A percentile compares a stretch with the other conserved stretches of the same genome.
These are phyloP conservation scores for Arabidopsis thaliana DNA, from an alignment of 345 rosid species.

Conservation along the genomic window DNA sequence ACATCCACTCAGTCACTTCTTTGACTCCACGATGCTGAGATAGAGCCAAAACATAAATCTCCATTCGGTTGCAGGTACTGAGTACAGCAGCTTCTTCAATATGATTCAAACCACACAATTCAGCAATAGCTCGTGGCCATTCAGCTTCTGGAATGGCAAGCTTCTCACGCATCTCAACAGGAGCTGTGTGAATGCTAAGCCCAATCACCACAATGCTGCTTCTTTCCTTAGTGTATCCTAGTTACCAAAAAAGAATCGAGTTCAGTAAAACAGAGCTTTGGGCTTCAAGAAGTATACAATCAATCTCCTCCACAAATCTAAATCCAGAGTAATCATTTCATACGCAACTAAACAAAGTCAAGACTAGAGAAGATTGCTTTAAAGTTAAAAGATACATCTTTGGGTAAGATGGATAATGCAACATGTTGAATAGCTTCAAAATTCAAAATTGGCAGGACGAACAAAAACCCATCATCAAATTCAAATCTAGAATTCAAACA, in stretches of 20 bases:
- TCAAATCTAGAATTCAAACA: neutral
- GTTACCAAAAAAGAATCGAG: neutral
- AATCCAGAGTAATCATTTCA: slow-evolving; percentile 3
- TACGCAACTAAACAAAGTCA: neutral
- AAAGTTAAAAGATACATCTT: slow-evolving; percentile 1
- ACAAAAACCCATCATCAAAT: neutral
- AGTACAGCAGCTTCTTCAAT: slow-evolving; percentile 86
- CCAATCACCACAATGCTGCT: slow-evolving; percentile 77
- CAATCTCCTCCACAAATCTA: neutral
- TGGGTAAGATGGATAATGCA: neutral
- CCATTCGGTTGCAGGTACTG: slow-evolving; percentile 82
- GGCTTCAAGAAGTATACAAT: slow-evolving; percentile 1
- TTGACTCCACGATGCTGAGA: slow-evolving; percentile 82
- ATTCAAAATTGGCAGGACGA: neutral
- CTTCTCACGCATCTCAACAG: slow-evolving; percentile 80
- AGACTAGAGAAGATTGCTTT: slow-evolving; percentile 23
- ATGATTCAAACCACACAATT: slow-evolving; percentile 83
- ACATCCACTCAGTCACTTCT: slow-evolving; percentile 90
- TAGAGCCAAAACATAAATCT: slow-evolving; percentile 70
- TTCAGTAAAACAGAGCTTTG: slow-evolving; percentile 21
- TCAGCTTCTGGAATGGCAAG: slow-evolving; percentile 83
- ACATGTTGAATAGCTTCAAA: neutral
- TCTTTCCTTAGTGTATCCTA: slow-evolving; percentile 76
- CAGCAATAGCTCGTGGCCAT: slow-evolving; percentile 78
- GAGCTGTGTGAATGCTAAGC: slow-evolving; percentile 68